Evolutionary conservation across 2,329 filamentous ascomycete species (phyloP).

Genomic region (Colletotrichum limetticola): DNA sequence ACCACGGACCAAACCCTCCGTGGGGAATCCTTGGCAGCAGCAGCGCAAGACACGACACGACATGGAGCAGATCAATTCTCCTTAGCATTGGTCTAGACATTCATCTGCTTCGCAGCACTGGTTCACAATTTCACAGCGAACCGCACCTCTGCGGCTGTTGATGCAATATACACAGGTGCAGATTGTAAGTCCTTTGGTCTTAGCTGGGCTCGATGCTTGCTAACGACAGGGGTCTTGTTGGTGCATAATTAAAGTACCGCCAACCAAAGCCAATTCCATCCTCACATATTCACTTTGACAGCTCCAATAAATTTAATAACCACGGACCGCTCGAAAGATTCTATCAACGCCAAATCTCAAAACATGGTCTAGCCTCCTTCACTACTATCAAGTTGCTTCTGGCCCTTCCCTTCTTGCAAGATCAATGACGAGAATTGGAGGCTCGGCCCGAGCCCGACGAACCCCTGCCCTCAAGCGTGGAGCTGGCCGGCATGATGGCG

Average conservation of each 20-base stretch:
- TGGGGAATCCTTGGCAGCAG: not conserved
- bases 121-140: not conserved
- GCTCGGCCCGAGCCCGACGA: not conserved
- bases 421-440: not conserved
- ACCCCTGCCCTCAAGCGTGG: not conserved
- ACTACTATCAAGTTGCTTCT: not conserved
- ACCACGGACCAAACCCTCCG: not conserved
- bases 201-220: not conserved
- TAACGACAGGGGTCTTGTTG: not conserved
- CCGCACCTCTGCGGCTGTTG: not conserved
- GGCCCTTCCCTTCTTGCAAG: not conserved
- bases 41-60: too few species aligned
- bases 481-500: not conserved
- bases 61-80: too few species aligned
- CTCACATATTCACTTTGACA: not conserved
- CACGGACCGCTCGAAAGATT: not conserved
- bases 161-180: not conserved
- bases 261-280: not conserved
- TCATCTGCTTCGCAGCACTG: not conserved
- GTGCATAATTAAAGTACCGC: not conserved
- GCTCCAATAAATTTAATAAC: not conserved
- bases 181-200: too few species aligned
- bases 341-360: not conserved
- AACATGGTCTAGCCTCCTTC: not conserved
- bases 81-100: not conserved